Conservation (phyloP, 2,329 filamentous ascomycete species). For the Fusarium tjaetaba region DNA sequence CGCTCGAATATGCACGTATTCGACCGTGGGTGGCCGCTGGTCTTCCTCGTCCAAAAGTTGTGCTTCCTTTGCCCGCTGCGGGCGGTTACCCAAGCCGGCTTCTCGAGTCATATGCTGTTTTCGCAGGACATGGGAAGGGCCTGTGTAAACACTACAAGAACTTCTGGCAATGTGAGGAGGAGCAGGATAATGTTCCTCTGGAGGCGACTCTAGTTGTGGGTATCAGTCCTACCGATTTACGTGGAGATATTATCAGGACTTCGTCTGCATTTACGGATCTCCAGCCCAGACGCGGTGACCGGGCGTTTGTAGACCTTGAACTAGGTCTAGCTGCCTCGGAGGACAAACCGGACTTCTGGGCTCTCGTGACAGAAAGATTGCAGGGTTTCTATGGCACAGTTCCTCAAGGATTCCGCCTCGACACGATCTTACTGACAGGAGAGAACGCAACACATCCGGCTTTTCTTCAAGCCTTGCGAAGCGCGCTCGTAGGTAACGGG, state of each 20-base stretch:
- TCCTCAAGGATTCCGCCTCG: not conserved
- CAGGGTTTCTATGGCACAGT: not conserved
- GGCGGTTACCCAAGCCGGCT: not conserved
- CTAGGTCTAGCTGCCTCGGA: not conserved
- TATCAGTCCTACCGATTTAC: not conserved
- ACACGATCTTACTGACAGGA: not conserved
- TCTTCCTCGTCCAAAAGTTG: not conserved
- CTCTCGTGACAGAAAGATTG: not conserved
- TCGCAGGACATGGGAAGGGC: constrained; percentile 2
- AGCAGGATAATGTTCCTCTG: not conserved
- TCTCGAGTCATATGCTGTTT: not conserved
- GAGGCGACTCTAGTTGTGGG: not conserved
- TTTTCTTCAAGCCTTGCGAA: not conserved
- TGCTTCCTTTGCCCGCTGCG: not conserved
- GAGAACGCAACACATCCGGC: constrained; percentile 10
- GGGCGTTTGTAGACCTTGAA: not conserved
- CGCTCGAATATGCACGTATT: not conserved
- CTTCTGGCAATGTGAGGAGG: not conserved
- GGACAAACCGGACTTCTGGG: not conserved
- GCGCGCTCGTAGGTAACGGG: not conserved
- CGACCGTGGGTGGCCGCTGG: not conserved
- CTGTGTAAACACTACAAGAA: constrained; percentile 4
- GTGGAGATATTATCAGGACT: not conserved
- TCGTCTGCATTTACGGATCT: not conserved
- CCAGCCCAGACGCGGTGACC: not conserved